Percentiles rank a stretch among this genome's conserved stretches.
phyloP scores from a whole-genome alignment of 192 early-diverging fungal genomes.

The Coemansia sp. region DNA sequence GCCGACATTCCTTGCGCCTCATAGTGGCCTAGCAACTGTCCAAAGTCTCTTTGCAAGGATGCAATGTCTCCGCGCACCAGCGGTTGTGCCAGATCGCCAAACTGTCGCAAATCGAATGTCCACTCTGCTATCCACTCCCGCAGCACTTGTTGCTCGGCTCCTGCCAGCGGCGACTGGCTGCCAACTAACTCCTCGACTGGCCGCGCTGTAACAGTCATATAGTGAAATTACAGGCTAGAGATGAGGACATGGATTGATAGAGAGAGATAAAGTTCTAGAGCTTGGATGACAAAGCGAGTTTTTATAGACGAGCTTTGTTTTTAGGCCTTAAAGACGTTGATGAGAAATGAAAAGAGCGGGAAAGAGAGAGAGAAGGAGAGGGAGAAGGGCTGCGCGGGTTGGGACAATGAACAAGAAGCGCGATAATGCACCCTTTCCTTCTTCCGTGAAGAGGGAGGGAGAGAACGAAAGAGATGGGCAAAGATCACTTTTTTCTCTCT shows the following conservation, averaged over 20 bases:
- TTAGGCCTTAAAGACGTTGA: no score
- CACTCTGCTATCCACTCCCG: constrained; percentile 50
- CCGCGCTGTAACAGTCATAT: constrained; percentile 11
- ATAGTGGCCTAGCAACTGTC: background rate
- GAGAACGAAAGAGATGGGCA: background rate
- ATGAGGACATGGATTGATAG: no score
- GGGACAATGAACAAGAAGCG: no score
- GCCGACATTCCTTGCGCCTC: constrained; percentile 4
- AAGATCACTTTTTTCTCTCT: no score
- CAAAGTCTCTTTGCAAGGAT: constrained; percentile 10
- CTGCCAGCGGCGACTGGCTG: constrained; percentile 29
- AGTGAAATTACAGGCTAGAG: no score
- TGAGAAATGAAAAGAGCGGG: no score
- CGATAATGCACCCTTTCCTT: no score
- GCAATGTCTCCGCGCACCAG: constrained; percentile 38
- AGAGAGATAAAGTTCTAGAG: no score
- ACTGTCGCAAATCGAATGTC: constrained; percentile 33
- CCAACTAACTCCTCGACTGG: constrained; percentile 20
- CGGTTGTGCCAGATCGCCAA: constrained; percentile 34
- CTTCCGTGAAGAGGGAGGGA: background rate
- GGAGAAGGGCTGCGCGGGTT: no score
- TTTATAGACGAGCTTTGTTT: no score
- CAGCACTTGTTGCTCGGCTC: constrained; percentile 42
- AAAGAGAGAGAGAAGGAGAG: background rate
- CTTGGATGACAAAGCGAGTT: no score